phyloP scores from a whole-genome alignment of 331 rosid genomes.

The Spiraea crenata region DNA sequence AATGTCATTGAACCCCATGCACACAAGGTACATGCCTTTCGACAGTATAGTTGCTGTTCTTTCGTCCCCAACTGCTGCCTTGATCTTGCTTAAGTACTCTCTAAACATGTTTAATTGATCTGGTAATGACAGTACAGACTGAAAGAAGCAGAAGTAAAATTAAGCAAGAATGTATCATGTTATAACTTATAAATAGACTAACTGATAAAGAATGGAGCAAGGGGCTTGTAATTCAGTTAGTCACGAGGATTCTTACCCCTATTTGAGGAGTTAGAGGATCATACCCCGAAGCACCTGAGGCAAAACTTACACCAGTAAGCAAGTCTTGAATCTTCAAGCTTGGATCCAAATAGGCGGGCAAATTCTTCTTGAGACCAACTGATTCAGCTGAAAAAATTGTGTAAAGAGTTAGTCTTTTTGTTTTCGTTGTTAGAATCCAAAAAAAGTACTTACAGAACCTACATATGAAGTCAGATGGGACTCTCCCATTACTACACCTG shows the following conservation, averaged over 20 bases:
- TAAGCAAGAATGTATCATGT: not conserved
- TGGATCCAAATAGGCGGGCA: constrained; percentile 64
- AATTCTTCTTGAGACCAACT: constrained; percentile 54
- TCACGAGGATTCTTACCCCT: constrained; percentile 22
- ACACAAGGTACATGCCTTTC: constrained; percentile 46
- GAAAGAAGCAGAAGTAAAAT: constrained; percentile 7
- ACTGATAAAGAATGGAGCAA: too few species aligned
- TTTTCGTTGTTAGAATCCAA: too few species aligned
- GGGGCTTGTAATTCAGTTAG: too few species aligned
- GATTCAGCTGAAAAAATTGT: constrained; percentile 43
- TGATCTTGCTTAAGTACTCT: constrained; percentile 43
- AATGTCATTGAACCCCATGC: constrained; percentile 62
- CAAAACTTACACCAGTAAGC: constrained; percentile 70
- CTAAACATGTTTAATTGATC: constrained; percentile 54
- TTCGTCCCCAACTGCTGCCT: constrained; percentile 39
- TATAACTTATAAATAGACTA: too few species aligned
- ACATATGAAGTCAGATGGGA: constrained; percentile 61
- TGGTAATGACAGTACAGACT: constrained; percentile 57
- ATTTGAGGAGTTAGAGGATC: constrained; percentile 64
- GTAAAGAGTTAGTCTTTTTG: not conserved
- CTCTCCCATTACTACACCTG: constrained; percentile 65
- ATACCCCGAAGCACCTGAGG: constrained; percentile 67
- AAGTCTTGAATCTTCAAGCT: constrained; percentile 49
- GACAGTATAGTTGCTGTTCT: constrained; percentile 37
- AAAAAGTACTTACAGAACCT: not conserved